These are phyloP conservation scores for Thelonectria rubi DNA, from an alignment of 2,329 filamentous ascomycete species.

Conservation along the genomic window DNA sequence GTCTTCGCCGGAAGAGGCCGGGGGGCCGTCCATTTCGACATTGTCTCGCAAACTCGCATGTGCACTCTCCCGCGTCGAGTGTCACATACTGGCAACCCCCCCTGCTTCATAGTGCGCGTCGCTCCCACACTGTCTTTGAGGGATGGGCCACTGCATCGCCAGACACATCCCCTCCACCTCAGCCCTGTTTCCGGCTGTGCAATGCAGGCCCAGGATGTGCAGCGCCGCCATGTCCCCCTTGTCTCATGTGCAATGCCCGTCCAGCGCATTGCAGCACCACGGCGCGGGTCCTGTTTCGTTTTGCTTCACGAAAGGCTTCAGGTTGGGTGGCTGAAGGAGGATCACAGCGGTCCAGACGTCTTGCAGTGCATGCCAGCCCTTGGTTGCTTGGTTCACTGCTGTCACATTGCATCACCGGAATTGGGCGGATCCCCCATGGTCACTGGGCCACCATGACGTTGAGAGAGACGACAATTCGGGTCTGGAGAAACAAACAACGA, in stretches of 20 bases:
- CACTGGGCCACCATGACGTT: too few species aligned
- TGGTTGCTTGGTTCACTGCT: too few species aligned
- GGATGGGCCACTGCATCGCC: too few species aligned
- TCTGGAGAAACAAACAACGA: too few species aligned
- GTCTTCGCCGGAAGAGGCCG: too few species aligned
- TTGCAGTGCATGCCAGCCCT: too few species aligned
- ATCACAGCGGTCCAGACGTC: conserved; percentile 12
- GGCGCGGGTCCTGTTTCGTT: conserved; percentile 14
- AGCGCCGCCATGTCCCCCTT: conserved; percentile 29
- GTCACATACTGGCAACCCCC: neutral
- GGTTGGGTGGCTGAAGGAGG: conserved; percentile 18
- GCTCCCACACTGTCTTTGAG: conserved; percentile 13
- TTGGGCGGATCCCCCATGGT: neutral
- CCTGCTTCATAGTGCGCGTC: conserved; percentile 6
- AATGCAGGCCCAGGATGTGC: conserved; percentile 31
- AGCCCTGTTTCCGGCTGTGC: conserved; percentile 43
- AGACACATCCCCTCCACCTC: conserved; percentile 40
- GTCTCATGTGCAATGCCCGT: conserved; percentile 10
- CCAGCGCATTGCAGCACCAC: conserved; percentile 9
- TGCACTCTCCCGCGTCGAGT: neutral
- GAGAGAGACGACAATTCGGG: too few species aligned
- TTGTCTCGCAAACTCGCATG: neutral
- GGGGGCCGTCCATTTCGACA: too few species aligned
- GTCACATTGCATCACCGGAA: neutral
- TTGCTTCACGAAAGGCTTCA: conserved; percentile 22